phyloP scores from a whole-genome alignment of 768 basidiomycete genomes.

The Sarcomyxa edulis region DNA sequence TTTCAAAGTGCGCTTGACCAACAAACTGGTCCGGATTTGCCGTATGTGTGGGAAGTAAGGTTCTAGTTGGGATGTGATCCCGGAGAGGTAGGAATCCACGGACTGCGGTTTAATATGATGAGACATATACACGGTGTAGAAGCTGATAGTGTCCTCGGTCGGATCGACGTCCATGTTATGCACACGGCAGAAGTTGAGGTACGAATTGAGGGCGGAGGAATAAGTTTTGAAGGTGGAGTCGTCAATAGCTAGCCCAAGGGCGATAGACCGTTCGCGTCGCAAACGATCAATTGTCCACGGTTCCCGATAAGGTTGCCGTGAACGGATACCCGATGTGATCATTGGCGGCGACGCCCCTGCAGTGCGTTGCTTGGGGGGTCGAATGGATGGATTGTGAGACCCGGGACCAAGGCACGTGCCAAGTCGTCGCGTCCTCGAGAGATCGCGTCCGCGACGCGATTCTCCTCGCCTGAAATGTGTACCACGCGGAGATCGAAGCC shows the following conservation, averaged over 20 bases:
- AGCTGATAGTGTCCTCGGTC: conserved; percentile 28
- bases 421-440: conserved; percentile 11
- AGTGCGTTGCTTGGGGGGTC: conserved; percentile 10
- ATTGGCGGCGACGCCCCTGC: conserved; percentile 18
- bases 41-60: conserved; percentile 22
- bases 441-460: conserved; percentile 25
- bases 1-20: conserved; percentile 19
- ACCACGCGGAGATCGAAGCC: conserved; percentile 16
- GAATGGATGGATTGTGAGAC: conserved; percentile 7
- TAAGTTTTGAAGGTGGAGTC: conserved; percentile 17
- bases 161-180: conserved; percentile 31
- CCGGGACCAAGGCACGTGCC: not conserved
- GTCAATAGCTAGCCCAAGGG: conserved; percentile 25
- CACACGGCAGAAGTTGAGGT: conserved; percentile 23
- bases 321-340: conserved; percentile 8
- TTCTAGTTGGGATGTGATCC: conserved; percentile 29
- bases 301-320: conserved; percentile 20
- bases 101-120: conserved; percentile 30
- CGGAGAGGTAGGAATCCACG: conserved; percentile 29
- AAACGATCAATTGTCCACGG: conserved; percentile 25
- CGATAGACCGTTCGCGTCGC: conserved; percentile 22
- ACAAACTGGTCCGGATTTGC: conserved; percentile 3
- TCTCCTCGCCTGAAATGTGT: conserved; percentile 18
- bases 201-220: conserved; percentile 29
- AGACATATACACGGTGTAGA: conserved; percentile 28